Evolutionary conservation across 2,329 filamentous ascomycete species (phyloP), one percentile per base, ranked within the genome.

Genomic region (Tetracladium maxilliforme): DNA sequence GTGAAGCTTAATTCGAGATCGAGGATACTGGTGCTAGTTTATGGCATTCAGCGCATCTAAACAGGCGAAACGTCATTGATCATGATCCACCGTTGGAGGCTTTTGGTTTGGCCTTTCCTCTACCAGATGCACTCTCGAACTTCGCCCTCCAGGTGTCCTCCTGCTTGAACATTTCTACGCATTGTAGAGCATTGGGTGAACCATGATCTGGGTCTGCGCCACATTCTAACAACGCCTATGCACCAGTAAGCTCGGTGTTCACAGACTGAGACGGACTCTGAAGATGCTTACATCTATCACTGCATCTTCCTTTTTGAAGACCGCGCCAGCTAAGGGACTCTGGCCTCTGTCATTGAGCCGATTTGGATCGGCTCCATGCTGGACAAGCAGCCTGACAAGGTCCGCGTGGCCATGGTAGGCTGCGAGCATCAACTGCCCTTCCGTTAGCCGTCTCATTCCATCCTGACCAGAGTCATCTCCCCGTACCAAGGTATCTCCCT

Each of bases 261-360:
- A n/a, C n/a, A n/a, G n/a, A n/a, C n/a, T n/a, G n/a, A n/a, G n/a
- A n/a, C n/a, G n/a, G n/a, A n/a, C n/a, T n/a, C n/a, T n/a, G 21
- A 5, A 4, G 10, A 10, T 9, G 32, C 45, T 25, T 30, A 66
- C 61, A 42, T 66, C 64, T 7, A 81, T 61, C 4, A 81, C 68
- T 4, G 62, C 64, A 27, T 65, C 61, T 40, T 76, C 71, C 8
- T 67, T 68, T 47, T 82, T 82, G 45, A 82, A 82, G 7, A 82
- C 69, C 0, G 75, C 75, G 0, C 77, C 76, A 1, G 75, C 74
- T 4, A 82, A 53, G 1, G 71, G 69, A 33, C 70, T 77, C 48
- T 82, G 77, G 0, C 70, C 70, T 22, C 65, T 51, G 32, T 74
- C 75, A 33, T 82, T 82, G 15, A 80, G 40, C 2, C 63, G 55